These are phyloP conservation scores for Sordariomycetes sp. DNA, from an alignment of 2,329 filamentous ascomycete species.

Conservation along the genomic window DNA sequence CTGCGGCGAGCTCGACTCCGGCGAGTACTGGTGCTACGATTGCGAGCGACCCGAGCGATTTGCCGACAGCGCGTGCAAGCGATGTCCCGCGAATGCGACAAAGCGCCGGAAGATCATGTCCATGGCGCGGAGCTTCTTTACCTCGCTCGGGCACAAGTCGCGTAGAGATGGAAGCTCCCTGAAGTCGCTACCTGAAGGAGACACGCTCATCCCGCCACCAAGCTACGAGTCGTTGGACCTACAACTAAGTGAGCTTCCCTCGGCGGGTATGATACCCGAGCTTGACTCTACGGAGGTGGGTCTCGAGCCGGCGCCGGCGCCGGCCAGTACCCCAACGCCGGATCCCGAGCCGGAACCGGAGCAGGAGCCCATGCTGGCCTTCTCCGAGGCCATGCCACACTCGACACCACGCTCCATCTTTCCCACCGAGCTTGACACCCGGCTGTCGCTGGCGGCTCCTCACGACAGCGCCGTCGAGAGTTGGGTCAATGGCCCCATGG, in stretches of 20 bases:
- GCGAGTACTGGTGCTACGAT: slow-evolving; percentile 44
- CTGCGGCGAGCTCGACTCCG: slow-evolving; percentile 31
- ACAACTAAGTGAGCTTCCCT: slow-evolving; percentile 26
- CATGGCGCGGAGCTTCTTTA: slow-evolving; percentile 40
- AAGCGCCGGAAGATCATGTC: slow-evolving; percentile 37
- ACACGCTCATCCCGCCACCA: slow-evolving; percentile 24
- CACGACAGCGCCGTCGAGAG: not conserved
- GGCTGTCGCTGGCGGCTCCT: not conserved
- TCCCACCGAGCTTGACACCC: slow-evolving; percentile 11
- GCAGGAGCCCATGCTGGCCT: not conserved
- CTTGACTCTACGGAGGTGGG: slow-evolving; percentile 33
- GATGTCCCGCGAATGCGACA: slow-evolving; percentile 34
- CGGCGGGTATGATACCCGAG: slow-evolving; percentile 33
- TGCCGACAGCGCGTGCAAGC: slow-evolving; percentile 32
- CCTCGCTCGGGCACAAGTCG: slow-evolving; percentile 33
- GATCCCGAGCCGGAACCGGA: not conserved
- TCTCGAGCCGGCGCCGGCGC: slow-evolving; percentile 4
- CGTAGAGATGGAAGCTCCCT: slow-evolving; percentile 18
- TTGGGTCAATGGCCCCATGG: slow-evolving; percentile 1
- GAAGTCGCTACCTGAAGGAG: slow-evolving; percentile 14
- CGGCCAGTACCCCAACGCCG: not conserved
- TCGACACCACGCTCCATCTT: slow-evolving; percentile 5
- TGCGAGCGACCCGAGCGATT: slow-evolving; percentile 38
- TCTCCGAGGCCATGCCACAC: slow-evolving; percentile 13
- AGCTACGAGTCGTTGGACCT: slow-evolving; percentile 29